phyloP scores from a whole-genome alignment of 2,329 filamentous ascomycete genomes.

The Claviceps arundinis region DNA sequence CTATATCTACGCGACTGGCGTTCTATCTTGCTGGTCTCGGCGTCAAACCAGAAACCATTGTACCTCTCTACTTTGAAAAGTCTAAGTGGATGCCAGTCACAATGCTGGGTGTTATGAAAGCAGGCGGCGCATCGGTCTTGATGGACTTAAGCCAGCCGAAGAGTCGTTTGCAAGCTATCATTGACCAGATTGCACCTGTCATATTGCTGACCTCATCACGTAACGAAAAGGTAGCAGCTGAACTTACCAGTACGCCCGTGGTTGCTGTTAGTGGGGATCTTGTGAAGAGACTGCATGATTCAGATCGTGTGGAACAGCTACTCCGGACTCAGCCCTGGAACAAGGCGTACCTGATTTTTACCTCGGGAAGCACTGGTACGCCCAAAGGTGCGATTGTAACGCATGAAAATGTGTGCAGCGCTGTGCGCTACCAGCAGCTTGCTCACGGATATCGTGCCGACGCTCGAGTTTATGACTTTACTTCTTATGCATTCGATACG shows the following conservation, averaged over 20 bases:
- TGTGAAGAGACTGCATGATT: neutral
- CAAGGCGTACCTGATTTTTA: constrained; percentile 11
- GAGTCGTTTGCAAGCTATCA: constrained; percentile 9
- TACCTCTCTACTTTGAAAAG: constrained; percentile 5
- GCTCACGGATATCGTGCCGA: constrained; percentile 8
- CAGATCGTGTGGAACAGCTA: neutral
- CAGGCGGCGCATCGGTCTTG: constrained; percentile 3
- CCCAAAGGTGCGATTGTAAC: constrained; percentile 15
- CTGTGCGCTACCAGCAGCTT: constrained; percentile 9
- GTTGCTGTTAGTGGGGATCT: neutral
- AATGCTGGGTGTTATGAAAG: constrained; percentile 3
- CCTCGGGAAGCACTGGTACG: constrained; percentile 11
- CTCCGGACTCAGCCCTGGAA: neutral
- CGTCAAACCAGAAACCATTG: constrained; percentile 1
- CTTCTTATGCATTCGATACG: constrained; percentile 6
- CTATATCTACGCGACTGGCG: constrained; percentile 4
- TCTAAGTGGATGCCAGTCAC: constrained; percentile 5
- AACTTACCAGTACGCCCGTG: constrained; percentile 2
- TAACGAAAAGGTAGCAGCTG: constrained; percentile 3
- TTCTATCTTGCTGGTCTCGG: constrained; percentile 2
- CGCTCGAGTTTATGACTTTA: constrained; percentile 9
- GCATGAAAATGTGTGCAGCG: constrained; percentile 11
- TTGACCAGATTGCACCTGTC: constrained; percentile 7
- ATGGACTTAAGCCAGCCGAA: constrained; percentile 9
- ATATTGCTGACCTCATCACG: constrained; percentile 9